Evolutionary conservation across 2,329 filamentous ascomycete genomes (phyloP), one percentile per base, ranked within the genome.

Genomic region (Arachnopeziza araneosa): DNA sequence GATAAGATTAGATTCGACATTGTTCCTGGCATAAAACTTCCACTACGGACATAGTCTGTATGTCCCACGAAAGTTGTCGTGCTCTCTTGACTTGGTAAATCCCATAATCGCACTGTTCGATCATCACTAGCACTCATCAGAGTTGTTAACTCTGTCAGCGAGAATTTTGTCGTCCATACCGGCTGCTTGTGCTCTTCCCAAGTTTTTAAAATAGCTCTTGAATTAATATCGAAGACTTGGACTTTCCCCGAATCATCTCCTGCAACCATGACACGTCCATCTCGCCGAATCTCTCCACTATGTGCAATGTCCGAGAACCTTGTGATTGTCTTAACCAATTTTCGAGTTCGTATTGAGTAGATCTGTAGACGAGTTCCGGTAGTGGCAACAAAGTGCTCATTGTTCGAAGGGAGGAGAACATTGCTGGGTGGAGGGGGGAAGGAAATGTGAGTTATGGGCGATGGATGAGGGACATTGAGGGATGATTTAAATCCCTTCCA

Each of bases 401-500:
- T 83, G 69, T 77, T 79, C 76, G 78, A 70, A 70, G 75, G 68
- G 1, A 69, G 60, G 23, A 63, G 74, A 70, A 73, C 75, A 77
- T 73, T 72, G 56, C 59, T 69, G 74, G 73, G 72, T 72, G 75
- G 73, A 70, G 74, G 75, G 63, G 82, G 89, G 73, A 87, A 88
- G 55, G 90, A 93, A 74, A 99, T 96, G 75, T 96, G 88, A 36
- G 92, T 96, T 70, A 99, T 85, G 52, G 91, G 89, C 65, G 95
- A 91, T 65, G 93, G 92, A 64, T 93, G 96, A 52, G 95, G 90
- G 63, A 98, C 87, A 63, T 93, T 86, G 60, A 96, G 85, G 66
- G 93, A 90, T 68, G 93, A 95, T 77, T 91, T 92, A 80, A 99
- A 99, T 14, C 89, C 88, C 72, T 89, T 89, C 96, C 96, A 99